These are phyloP conservation scores for Dryadomyces quercus-mongolicae DNA, from an alignment of 2,329 filamentous ascomycete genomes.

Conservation along the genomic window DNA sequence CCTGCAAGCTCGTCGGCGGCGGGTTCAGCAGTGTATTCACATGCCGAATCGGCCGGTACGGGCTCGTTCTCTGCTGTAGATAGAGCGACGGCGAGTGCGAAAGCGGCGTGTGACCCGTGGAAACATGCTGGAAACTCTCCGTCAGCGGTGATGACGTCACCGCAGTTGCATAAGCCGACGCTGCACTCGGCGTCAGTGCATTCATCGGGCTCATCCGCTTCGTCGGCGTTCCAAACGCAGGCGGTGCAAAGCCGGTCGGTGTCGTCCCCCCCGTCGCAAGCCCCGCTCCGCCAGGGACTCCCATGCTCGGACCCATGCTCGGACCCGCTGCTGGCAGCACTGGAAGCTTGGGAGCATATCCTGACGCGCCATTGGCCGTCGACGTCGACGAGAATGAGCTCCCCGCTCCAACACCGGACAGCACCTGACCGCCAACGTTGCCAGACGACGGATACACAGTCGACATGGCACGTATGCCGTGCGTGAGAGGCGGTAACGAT, in stretches of 20 bases:
- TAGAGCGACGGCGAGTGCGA: constrained; percentile 81
- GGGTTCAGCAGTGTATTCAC: constrained; percentile 88
- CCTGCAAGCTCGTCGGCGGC: constrained; percentile 68
- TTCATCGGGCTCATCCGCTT: constrained; percentile 41
- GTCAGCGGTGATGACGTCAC: constrained; percentile 56
- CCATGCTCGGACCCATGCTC: background rate
- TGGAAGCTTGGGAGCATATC: constrained; percentile 1
- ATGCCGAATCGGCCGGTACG: constrained; percentile 80
- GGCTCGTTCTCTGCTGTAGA: constrained; percentile 77
- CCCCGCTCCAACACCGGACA: constrained; percentile 21
- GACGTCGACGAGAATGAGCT: background rate
- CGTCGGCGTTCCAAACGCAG: constrained; percentile 34
- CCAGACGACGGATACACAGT: constrained; percentile 59
- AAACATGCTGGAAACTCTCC: constrained; percentile 40
- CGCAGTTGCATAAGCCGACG: constrained; percentile 42
- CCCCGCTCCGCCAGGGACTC: background rate
- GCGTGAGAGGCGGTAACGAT: constrained; percentile 50
- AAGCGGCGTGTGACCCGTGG: constrained; percentile 45
- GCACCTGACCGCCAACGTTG: too few relatives aligned
- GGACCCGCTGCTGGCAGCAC: background rate
- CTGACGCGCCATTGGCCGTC: background rate
- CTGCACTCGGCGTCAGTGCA: constrained; percentile 22
- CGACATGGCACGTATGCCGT: constrained; percentile 59
- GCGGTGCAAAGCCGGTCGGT: constrained; percentile 10
- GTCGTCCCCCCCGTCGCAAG: constrained; percentile 4